Conservation (phyloP, 495 filamentous ascomycete genomes). For the Xylaria bambusicola region DNA sequence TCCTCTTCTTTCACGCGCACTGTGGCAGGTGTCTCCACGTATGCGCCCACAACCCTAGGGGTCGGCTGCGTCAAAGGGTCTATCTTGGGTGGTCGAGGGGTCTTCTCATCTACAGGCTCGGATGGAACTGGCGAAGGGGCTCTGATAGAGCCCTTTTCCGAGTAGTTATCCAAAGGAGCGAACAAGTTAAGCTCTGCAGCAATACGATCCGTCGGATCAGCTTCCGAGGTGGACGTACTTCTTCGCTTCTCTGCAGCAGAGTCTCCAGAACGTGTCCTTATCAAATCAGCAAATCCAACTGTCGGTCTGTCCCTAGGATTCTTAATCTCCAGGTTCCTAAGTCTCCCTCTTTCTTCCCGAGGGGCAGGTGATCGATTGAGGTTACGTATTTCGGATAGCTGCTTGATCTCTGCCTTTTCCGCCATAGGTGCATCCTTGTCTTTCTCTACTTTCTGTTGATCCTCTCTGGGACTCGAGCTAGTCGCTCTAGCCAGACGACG, state of each 20-base stretch:
- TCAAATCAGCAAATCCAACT: constrained; percentile 44
- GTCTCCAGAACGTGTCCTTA: constrained; percentile 37
- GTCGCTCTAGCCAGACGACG: constrained; percentile 63
- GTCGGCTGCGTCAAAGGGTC: constrained; percentile 53
- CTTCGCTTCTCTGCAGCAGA: constrained; percentile 40
- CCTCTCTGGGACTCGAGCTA: constrained; percentile 50
- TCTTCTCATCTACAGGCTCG: constrained; percentile 43
- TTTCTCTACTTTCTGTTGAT: constrained; percentile 11
- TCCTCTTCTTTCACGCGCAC: constrained; percentile 38
- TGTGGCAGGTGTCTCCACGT: constrained; percentile 53
- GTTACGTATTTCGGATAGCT: constrained; percentile 14
- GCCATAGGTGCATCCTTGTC: background rate
- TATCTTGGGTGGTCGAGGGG: constrained; percentile 43
- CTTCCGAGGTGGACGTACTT: constrained; percentile 49
- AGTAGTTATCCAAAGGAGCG: constrained; percentile 54
- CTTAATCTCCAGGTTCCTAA: constrained; percentile 29
- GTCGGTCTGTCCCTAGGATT: constrained; percentile 33
- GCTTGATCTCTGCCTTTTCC: constrained; percentile 19
- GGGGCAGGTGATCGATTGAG: constrained; percentile 18
- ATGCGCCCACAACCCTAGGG: constrained; percentile 53
- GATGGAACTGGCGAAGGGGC: constrained; percentile 44
- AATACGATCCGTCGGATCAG: constrained; percentile 58
- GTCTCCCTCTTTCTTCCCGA: constrained; percentile 23
- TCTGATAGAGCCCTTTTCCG: constrained; percentile 54
- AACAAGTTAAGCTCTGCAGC: constrained; percentile 57